Evolutionary conservation across 495 filamentous ascomycete genomes (phyloP), one percentile per base, ranked within the genome.

Genomic region (Jackrogersella minutella): DNA sequence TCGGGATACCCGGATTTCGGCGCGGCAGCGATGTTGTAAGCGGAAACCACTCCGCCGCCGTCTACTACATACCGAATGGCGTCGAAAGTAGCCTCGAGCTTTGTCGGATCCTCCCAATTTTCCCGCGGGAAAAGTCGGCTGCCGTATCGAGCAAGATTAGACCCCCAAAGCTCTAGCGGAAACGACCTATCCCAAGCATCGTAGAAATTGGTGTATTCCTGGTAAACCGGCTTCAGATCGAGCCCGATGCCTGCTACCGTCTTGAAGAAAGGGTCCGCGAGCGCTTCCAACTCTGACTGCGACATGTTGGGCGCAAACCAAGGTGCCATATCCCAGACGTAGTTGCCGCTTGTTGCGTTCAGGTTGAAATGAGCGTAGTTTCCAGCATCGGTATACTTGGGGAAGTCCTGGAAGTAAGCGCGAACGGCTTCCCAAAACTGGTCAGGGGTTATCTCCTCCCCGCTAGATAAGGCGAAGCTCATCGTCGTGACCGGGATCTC

Each of bases 331-430:
- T 64, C 70, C 77, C 80, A 82, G 11, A 76, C 53, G 40, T 72
- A 80, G 22, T 68, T 50, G n/a, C 70, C 73, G 19, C 70, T 76
- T 31, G 68, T 72, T 47, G 55, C 44, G 28, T 70, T 69, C 2
- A 77, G 58, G 7, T 65, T 65, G 73, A 83, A 88, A 78, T 88
- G 87, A 7, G 79, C 78, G 69, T 86, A 88, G 13, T 80, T 82
- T 7, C 85, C 84, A 1, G 80, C 78, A 19, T 82, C 78, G 10
- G 83, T 79, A 62, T 84, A 78, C 10, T 69, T 69, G 22, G 78
- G 64, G 60, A 87, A 85, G 52, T 74, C 73, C 36, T 65, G 64
- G 31, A 77, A 74, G 70, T 84, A 87, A 0, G 79, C 77, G 9
- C 78, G 73, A 14, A 86, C 71, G 6, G 79, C 81, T 6, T 74